Evolutionary conservation across 257 asterid genomes (phyloP).

Genomic region (Schizonepeta tenuifolia): DNA sequence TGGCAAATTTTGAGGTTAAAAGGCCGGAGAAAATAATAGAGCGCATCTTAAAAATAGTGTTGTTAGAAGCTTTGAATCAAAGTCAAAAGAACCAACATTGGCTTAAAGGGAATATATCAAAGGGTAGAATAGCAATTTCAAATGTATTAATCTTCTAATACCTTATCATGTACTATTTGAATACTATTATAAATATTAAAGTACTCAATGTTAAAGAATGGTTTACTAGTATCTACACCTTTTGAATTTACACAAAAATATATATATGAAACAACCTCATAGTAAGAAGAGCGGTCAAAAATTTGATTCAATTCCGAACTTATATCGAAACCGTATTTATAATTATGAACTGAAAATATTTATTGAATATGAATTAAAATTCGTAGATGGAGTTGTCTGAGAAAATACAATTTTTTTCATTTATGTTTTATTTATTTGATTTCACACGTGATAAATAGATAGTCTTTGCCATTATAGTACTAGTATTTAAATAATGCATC

Average conservation of each 20-base stretch:
- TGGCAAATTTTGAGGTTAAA: background rate
- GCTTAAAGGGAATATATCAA: background rate
- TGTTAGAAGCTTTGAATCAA: constrained; percentile 2
- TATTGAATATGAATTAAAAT: too few relatives aligned
- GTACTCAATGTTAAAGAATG: background rate
- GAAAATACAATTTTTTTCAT: too few relatives aligned
- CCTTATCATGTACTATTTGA: background rate
- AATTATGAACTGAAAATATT: too few relatives aligned
- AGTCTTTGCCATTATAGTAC: background rate
- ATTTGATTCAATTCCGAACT: too few relatives aligned
- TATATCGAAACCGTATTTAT: too few relatives aligned
- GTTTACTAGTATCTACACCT: background rate
- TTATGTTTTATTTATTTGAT: background rate
- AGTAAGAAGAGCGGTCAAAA: too few relatives aligned
- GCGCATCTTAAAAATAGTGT: constrained; percentile 16
- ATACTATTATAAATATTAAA: background rate
- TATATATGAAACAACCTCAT: too few relatives aligned
- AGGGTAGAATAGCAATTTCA: background rate
- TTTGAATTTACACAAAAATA: too few relatives aligned
- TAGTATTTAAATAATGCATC: background rate
- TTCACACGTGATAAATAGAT: background rate
- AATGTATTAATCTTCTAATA: background rate
- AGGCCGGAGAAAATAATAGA: background rate
- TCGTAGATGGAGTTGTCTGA: too few relatives aligned
- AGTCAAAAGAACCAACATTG: constrained; percentile 17